Percentiles rank a stretch among this genome's conserved stretches.
Evolutionary conservation across 345 rosid species (phyloP).

Genomic region (Rhizophora apiculata): DNA sequence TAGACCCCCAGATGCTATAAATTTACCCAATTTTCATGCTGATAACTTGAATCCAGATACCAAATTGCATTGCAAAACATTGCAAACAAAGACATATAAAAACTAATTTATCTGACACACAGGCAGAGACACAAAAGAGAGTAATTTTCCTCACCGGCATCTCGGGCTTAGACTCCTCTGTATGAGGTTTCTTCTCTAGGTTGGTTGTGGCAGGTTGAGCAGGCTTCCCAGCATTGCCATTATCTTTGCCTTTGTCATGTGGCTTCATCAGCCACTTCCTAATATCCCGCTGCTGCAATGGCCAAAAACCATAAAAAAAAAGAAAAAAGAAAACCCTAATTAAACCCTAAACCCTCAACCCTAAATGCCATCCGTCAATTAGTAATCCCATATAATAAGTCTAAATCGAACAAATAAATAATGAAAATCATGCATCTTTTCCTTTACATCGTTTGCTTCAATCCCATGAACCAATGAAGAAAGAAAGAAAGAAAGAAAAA

Average conservation of each 20-base stretch:
- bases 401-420: no score
- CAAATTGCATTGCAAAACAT: background rate
- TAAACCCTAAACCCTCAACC: background rate
- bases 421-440: no score
- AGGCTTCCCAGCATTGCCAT: conserved; percentile 37
- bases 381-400: no score
- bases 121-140: background rate
- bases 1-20: background rate
- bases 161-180: conserved; percentile 21
- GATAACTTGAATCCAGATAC: background rate
- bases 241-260: conserved; percentile 58
- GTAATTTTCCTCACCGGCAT: conserved; percentile 39
- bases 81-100: background rate
- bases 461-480: no score
- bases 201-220: conserved; percentile 34
- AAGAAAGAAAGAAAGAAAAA: no score
- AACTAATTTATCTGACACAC: background rate
- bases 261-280: conserved; percentile 98
- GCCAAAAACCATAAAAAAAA: conserved; percentile 7
- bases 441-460: no score
- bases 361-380: background rate
- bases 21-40: background rate
- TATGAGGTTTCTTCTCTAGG: conserved; percentile 29
- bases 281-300: conserved; percentile 74
- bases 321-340: background rate